Conservation (phyloP, 768 basidiomycete species). For the Phanerochaete sordida region DNA sequence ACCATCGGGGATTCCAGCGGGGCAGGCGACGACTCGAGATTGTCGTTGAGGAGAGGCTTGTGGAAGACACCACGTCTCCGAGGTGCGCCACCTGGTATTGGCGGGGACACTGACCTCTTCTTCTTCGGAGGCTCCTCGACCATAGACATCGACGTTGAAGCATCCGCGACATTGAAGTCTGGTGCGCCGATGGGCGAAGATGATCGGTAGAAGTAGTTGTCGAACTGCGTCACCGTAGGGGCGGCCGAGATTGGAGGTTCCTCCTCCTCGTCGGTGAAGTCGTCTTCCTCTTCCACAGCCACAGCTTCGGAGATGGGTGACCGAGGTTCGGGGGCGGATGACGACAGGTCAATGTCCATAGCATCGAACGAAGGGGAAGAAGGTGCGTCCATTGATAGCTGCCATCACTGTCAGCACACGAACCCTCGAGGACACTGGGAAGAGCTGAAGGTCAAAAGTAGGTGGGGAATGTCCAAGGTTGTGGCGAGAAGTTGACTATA, state of each 20-base stretch:
- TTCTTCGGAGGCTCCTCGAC: constrained; percentile 5
- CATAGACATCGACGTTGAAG: constrained; percentile 11
- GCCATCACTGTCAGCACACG: constrained; percentile 15
- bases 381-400: constrained; percentile 35
- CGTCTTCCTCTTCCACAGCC: constrained; percentile 48
- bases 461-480: too few relatives aligned
- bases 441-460: not conserved
- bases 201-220: constrained; percentile 11
- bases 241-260: constrained; percentile 1
- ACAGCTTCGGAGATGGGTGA: constrained; percentile 48
- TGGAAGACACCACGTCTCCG: not conserved
- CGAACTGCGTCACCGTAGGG: constrained; percentile 12
- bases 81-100: not conserved
- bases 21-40: constrained; percentile 45
- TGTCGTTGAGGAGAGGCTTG: constrained; percentile 20
- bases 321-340: constrained; percentile 29
- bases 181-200: constrained; percentile 4
- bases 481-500: constrained; percentile 1
- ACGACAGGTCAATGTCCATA: constrained; percentile 73
- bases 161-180: constrained; percentile 8
- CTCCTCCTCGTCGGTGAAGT: constrained; percentile 15
- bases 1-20: constrained; percentile 43
- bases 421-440: not conserved
- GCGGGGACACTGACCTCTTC: constrained; percentile 5
- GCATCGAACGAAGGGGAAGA: constrained; percentile 52